Base-by-base conservation (phyloP, 768 basidiomycete genomes). In the Royoungia palumana region DNA sequence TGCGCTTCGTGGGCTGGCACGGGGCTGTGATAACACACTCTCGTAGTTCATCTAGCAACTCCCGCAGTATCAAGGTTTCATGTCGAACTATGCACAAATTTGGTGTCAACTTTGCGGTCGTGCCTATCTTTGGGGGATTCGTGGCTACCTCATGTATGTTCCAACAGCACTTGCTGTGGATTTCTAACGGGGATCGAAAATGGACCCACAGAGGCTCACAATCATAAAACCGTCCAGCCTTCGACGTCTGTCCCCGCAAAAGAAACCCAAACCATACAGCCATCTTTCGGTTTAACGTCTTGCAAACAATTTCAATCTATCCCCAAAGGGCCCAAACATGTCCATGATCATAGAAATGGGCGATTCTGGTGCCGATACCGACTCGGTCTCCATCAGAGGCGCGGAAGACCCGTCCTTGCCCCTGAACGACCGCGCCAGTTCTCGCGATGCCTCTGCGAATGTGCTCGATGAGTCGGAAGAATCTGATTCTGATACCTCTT, bases 61-160 rank as follows among this genome's bases (percentile, higher is more conserved):
- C n/a, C n/a, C n/a, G n/a, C n/a, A n/a, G n/a, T n/a, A n/a, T n/a
- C n/a, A n/a, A n/a, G n/a, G n/a, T n/a, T n/a, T n/a, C n/a, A n/a
- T n/a, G n/a, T n/a, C n/a, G 4, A 24, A 34, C 37, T 16, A 27
- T 53, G 17, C 40, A 44, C 37, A 24, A 46, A 55, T 32, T 44
- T 45, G 51, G 62, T 51, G 32, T 20, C 27, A 35, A 30, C 43
- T 56, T 64, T 62, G 59, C 62, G 62, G 32, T 30, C 46, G 53
- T 56, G 47, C n/a, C 59, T 35, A 47, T 51, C 30, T 58, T 50
- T 54, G 62, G 49, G n/a, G 47, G 53, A 51, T 61, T 6, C 11
- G 46, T 50, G 47, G 28, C 13, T 9, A n/a, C 54, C 54, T 50
- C 46, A 7, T 53, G 49, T 48, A 17, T 14, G 10, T 28, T 28